Conservation (phyloP, 805 yeast species). For the Starmerella khaoyaiensis region DNA sequence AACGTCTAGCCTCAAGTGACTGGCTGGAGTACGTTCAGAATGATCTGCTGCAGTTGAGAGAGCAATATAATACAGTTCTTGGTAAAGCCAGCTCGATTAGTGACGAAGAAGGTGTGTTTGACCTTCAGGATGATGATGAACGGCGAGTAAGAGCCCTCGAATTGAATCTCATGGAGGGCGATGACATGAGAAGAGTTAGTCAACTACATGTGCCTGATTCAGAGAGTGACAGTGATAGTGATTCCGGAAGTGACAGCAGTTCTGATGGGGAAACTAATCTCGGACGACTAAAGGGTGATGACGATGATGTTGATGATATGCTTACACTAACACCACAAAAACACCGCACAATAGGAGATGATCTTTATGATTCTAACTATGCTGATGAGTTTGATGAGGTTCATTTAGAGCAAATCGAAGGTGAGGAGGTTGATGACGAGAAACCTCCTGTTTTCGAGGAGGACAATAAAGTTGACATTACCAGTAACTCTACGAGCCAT, state of each 20-base stretch:
- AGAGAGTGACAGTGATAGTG: constrained; percentile 21
- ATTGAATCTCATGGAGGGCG: constrained; percentile 24
- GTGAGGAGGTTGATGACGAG: constrained; percentile 25
- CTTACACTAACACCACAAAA: constrained; percentile 6
- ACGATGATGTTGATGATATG: constrained; percentile 16
- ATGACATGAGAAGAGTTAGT: neutral
- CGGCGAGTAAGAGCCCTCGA: constrained; percentile 9
- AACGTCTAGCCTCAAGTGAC: constrained; percentile 36
- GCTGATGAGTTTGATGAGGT: constrained; percentile 20
- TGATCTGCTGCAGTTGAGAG: constrained; percentile 75
- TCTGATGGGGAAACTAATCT: constrained; percentile 20
- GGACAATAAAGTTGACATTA: constrained; percentile 18
- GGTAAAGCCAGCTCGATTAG: constrained; percentile 43
- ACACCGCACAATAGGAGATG: constrained; percentile 17
- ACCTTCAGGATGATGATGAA: constrained; percentile 24
- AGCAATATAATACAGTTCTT: constrained; percentile 82
- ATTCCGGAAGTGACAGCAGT: constrained; percentile 22
- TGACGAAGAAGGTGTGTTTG: constrained; percentile 26
- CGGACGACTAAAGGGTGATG: too few relatives aligned
- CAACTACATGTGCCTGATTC: neutral
- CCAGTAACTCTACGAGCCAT: neutral
- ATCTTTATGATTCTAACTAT: constrained; percentile 7
- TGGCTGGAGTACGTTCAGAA: constrained; percentile 80
- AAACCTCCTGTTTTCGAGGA: constrained; percentile 25
- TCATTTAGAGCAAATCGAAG: constrained; percentile 11